These are phyloP conservation scores for Dalbergia cochinchinensis DNA, from an alignment of 306 rosid genomes.

Conservation along the genomic window DNA sequence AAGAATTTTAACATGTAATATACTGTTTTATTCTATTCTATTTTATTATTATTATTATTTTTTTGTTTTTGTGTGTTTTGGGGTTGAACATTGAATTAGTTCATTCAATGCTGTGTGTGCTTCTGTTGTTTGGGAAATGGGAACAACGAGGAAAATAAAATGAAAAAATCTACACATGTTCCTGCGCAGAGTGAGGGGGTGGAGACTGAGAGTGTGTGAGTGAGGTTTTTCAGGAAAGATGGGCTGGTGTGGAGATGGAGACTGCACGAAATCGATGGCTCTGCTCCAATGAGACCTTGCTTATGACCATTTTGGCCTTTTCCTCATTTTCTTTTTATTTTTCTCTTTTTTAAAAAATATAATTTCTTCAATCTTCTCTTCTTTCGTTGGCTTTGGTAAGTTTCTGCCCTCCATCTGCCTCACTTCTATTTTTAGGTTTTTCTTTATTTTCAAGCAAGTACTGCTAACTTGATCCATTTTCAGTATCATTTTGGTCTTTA, in stretches of 20 bases:
- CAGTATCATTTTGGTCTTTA: background rate
- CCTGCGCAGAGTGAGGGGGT: constrained; percentile 46
- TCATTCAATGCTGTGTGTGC: constrained; percentile 33
- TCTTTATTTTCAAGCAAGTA: constrained; percentile 46
- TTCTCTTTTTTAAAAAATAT: background rate
- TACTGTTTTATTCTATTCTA: background rate
- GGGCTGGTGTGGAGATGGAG: constrained; percentile 60
- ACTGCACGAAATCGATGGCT: constrained; percentile 76
- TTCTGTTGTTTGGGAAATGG: constrained; percentile 42
- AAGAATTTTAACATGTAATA: constrained; percentile 39
- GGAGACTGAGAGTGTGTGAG: constrained; percentile 59
- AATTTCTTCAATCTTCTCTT: background rate
- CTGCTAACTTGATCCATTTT: constrained; percentile 14
- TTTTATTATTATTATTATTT: background rate
- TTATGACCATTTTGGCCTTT: constrained; percentile 41
- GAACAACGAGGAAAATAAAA: background rate
- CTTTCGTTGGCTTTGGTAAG: constrained; percentile 1
- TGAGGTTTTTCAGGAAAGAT: constrained; percentile 38
- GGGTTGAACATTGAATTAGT: background rate
- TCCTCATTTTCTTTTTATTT: constrained; percentile 2
- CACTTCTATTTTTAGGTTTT: constrained; percentile 43
- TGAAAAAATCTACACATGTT: background rate
- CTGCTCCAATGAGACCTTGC: constrained; percentile 63
- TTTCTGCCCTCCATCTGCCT: constrained; percentile 28
- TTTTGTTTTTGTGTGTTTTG: background rate